Evolutionary conservation across 495 filamentous ascomycete species (phyloP), one percentile per base, ranked within the genome.

Genomic region (Lentithecium fluviatile): DNA sequence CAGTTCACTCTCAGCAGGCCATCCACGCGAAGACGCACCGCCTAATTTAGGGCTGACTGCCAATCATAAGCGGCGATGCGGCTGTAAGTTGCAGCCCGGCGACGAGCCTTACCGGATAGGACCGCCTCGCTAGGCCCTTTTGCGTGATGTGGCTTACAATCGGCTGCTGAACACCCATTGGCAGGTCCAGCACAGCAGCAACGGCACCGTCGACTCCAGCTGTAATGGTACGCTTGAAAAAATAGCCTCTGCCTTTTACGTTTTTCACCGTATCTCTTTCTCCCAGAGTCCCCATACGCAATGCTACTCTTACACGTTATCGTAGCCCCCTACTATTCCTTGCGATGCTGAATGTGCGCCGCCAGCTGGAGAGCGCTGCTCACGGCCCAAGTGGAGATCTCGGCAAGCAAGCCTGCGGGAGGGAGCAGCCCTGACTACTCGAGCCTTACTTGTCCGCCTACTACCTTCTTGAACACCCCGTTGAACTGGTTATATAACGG

Each of bases 271-370:
- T 19, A 50, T 32, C 20, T 48, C 7, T 45, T 21, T 7, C 23
- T 26, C 52, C 4, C n/a, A n/a, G 11, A n/a, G n/a, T 6, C 13
- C 51, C 55, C 20, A 36, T 49, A 38, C 20, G 12, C 60, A 47
- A 61, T 64, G 60, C 51, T 56, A 61, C 60, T 64, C 56, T 64
- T 51, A 60, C 60, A 52, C 60, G 43, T 58, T 68, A 61, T 68
- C 65, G 60, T 58, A 48, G n/a, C 60, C 64, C 58, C 50, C 55
- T 45, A 49, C 47, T 38, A 26, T 65, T 37, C 66, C 66, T 69
- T 62, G 66, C 62, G 37, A 69, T 69, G 66, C 66, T 69, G 66
- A 69, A 69, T n/a, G 55, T 34, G 56, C 56, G 56, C 43, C 25
- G 55, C 66, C 66, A 69, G 65, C 65, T 65, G 60, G 56, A 23